These are phyloP conservation scores for Tagetes patula DNA, from an alignment of 129 eudicot species.

Conservation along the genomic window DNA sequence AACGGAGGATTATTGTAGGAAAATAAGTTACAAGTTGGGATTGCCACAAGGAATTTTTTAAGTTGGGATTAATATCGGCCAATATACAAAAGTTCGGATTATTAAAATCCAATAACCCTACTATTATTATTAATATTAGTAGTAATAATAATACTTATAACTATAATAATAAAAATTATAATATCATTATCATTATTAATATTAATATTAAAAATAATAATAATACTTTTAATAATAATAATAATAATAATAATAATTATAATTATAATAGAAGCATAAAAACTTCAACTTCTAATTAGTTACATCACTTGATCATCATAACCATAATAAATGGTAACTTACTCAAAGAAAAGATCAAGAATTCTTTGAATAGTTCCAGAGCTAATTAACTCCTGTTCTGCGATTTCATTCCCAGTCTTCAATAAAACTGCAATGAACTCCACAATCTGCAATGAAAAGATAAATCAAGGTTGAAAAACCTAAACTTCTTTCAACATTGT, in stretches of 20 bases:
- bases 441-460: constrained; percentile 57
- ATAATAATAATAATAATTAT: neutral
- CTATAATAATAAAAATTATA: no score
- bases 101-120: no score
- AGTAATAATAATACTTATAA: no score
- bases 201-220: no score
- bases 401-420: constrained; percentile 78
- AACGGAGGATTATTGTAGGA: no score
- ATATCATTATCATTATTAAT: no score
- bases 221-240: no score
- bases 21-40: no score
- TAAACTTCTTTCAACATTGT: neutral
- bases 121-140: no score
- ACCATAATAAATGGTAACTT: constrained; percentile 23
- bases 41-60: no score
- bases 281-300: neutral
- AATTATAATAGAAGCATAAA: neutral
- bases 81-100: no score
- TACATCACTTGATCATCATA: neutral
- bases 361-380: constrained; percentile 78
- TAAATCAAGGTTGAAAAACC: neutral
- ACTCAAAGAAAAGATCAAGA: constrained; percentile 91
- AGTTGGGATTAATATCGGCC: no score
- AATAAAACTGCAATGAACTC: constrained; percentile 82
- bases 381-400: constrained; percentile 72